These are phyloP conservation scores for Phytophthora melonis DNA, from an alignment of 352 stramenopile species.

Conservation along the genomic window DNA sequence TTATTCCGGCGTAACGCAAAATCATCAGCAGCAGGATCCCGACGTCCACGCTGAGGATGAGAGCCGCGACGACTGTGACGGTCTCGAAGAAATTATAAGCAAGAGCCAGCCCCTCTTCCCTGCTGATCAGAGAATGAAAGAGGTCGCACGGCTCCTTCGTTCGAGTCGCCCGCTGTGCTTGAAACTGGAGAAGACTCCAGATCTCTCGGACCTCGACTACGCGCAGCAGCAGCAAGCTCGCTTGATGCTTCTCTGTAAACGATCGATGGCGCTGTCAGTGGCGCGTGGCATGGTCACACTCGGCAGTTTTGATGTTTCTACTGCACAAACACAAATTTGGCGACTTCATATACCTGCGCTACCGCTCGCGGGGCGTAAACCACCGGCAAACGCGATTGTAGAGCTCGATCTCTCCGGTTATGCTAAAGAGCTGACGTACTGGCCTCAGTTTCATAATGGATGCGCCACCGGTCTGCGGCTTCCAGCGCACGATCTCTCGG, in stretches of 20 bases:
- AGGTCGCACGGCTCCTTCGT: slow-evolving; percentile 82
- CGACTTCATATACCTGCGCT: slow-evolving; percentile 93
- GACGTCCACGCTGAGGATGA: slow-evolving; percentile 11
- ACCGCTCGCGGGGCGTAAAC: slow-evolving; percentile 93
- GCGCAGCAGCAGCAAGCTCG: slow-evolving; percentile 93
- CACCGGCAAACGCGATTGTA: slow-evolving; percentile 94
- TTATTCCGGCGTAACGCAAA: slow-evolving; percentile 5
- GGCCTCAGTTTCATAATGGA: slow-evolving; percentile 99
- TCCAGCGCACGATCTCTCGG: slow-evolving; percentile 64
- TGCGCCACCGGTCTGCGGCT: slow-evolving; percentile 96
- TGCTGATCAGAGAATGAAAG: slow-evolving; percentile 79
- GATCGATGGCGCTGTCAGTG: slow-evolving; percentile 93
- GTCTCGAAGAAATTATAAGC: slow-evolving; percentile 68
- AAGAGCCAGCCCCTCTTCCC: slow-evolving; percentile 73
- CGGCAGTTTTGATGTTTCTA: slow-evolving; percentile 84
- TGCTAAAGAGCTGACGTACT: slow-evolving; percentile 93
- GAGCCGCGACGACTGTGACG: slow-evolving; percentile 54
- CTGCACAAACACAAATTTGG: slow-evolving; percentile 80
- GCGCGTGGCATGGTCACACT: slow-evolving; percentile 98
- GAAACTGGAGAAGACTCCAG: slow-evolving; percentile 71
- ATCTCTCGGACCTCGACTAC: slow-evolving; percentile 79
- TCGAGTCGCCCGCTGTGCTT: slow-evolving; percentile 78
- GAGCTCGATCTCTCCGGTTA: slow-evolving; percentile 92
- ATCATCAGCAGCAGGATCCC: slow-evolving; percentile 27
- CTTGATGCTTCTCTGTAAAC: slow-evolving; percentile 94